phyloP scores from a whole-genome alignment of 2,329 filamentous ascomycete genomes.

The Stachybotrys chlorohalonatus region DNA sequence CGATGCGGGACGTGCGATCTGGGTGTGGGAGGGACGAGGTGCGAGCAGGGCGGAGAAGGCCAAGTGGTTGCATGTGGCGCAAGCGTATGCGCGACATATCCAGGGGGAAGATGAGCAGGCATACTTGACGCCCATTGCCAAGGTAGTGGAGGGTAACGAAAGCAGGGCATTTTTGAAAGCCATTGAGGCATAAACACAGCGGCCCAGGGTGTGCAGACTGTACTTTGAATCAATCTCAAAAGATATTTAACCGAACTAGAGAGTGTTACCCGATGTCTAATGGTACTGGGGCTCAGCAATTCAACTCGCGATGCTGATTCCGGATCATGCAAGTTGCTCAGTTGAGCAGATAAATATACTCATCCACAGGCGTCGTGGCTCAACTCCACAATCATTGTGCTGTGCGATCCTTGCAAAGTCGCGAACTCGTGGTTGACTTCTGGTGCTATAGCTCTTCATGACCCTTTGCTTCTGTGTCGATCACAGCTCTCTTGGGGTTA shows the following conservation, averaged over 20 bases:
- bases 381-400: no score
- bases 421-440: no score
- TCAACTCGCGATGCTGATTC: no score
- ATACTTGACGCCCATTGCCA: slow-evolving; percentile 42
- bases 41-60: slow-evolving; percentile 51
- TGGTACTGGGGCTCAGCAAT: no score
- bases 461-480: background rate
- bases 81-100: slow-evolving; percentile 41
- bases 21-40: slow-evolving; percentile 56
- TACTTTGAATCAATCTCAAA: background rate
- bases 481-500: background rate
- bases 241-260: no score
- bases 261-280: no score
- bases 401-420: no score
- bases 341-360: no score
- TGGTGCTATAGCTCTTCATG: no score
- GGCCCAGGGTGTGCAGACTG: background rate
- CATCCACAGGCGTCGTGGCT: no score
- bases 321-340: no score
- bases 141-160: slow-evolving; percentile 48
- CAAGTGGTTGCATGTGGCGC: slow-evolving; percentile 51
- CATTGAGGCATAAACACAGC: slow-evolving; percentile 20
- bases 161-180: slow-evolving; percentile 41
- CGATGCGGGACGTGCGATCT: slow-evolving; percentile 47
- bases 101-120: slow-evolving; percentile 22